phyloP scores from a whole-genome alignment of 768 basidiomycete genomes.

The Tricholoma sp. region DNA sequence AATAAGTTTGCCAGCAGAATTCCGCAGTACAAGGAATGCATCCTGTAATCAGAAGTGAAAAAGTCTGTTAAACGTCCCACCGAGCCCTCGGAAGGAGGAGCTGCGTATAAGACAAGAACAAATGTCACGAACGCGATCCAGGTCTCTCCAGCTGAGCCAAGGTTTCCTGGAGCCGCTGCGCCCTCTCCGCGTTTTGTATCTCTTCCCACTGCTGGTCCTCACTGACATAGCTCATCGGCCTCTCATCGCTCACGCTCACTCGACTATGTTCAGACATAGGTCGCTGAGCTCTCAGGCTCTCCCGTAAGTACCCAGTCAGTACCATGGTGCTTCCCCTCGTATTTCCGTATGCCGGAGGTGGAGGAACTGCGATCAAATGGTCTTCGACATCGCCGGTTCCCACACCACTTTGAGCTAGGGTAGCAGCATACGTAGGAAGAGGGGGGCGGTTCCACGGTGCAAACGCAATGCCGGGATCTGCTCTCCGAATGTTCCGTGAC shows the following conservation, averaged over 20 bases:
- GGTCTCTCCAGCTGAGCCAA: conserved; percentile 40
- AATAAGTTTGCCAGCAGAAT: too few species aligned
- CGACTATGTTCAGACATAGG: conserved; percentile 33
- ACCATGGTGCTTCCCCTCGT: conserved; percentile 66
- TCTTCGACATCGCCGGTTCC: conserved; percentile 78
- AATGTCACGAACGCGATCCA: conserved; percentile 5
- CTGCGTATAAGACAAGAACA: neutral
- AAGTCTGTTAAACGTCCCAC: neutral
- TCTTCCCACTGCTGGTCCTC: conserved; percentile 55
- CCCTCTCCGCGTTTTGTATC: conserved; percentile 47
- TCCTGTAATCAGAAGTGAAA: too few species aligned
- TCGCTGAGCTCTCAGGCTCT: conserved; percentile 45
- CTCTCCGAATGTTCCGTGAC: conserved; percentile 22
- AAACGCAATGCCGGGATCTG: conserved; percentile 33
- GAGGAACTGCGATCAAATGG: conserved; percentile 57
- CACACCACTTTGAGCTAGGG: conserved; percentile 59
- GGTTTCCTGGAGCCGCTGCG: conserved; percentile 50
- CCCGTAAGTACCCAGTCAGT: conserved; percentile 45
- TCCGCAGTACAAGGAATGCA: too few species aligned
- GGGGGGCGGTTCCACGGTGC: conserved; percentile 72
- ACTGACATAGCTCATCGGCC: conserved; percentile 53
- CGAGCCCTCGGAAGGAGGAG: neutral
- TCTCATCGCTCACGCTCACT: conserved; percentile 25
- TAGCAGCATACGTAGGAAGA: conserved; percentile 66
- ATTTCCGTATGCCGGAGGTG: conserved; percentile 76